phyloP scores from a whole-genome alignment of 2,329 filamentous ascomycete genomes.

The Taxawa tesnikishii region DNA sequence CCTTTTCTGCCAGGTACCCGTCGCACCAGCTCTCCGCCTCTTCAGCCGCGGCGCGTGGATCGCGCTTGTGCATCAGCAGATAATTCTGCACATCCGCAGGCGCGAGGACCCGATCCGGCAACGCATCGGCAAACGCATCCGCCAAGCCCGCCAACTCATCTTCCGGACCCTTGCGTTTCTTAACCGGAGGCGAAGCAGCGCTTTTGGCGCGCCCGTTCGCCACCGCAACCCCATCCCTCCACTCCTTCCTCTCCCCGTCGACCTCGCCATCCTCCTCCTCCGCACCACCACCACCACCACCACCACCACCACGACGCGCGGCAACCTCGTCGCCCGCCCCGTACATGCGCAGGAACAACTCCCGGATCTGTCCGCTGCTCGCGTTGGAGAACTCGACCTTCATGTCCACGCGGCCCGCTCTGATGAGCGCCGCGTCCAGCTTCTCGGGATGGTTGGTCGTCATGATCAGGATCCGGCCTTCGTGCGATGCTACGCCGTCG shows the following conservation, averaged over 20 bases:
- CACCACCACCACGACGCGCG: no score
- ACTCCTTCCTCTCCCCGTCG: not conserved
- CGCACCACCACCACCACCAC: not conserved
- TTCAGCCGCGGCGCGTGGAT: slow-evolving; percentile 31
- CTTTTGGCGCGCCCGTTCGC: not conserved
- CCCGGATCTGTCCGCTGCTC: slow-evolving; percentile 24
- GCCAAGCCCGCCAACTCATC: slow-evolving; percentile 27
- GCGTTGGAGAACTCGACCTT: slow-evolving; percentile 48
- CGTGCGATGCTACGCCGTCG: slow-evolving; percentile 68
- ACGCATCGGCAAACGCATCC: slow-evolving; percentile 27
- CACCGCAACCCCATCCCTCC: not conserved
- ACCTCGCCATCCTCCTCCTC: not conserved
- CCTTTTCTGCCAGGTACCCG: slow-evolving; percentile 13
- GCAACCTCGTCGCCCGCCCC: slow-evolving; percentile 1
- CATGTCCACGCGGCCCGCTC: slow-evolving; percentile 60
- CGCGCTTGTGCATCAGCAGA: slow-evolving; percentile 37
- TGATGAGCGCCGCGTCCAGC: slow-evolving; percentile 60
- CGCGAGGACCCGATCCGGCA: slow-evolving; percentile 36
- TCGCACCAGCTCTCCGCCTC: slow-evolving; percentile 31
- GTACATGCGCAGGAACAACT: slow-evolving; percentile 29
- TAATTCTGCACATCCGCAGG: slow-evolving; percentile 43
- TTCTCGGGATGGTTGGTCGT: slow-evolving; percentile 64
- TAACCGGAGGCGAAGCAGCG: no score
- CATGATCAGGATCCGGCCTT: slow-evolving; percentile 71
- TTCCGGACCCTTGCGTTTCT: no score